Percentiles rank a stretch among this genome's conserved stretches.
Evolutionary conservation across 1,139 yeast genomes (phyloP).

Genomic region (Pichia sp.): DNA sequence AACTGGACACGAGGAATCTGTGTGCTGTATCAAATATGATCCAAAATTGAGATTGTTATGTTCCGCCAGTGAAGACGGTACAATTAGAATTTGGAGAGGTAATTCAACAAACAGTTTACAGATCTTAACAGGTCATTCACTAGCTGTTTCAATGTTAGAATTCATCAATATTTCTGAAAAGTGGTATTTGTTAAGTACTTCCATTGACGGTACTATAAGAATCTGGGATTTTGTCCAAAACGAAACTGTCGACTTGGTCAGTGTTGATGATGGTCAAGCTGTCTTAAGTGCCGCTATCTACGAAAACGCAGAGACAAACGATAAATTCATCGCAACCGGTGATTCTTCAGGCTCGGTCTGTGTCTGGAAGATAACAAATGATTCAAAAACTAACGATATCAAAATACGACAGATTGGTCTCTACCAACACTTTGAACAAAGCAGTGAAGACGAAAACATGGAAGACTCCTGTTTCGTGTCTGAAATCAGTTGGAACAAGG

Average conservation of each 20-base stretch:
- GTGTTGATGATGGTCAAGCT: conserved; percentile 46
- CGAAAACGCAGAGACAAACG: conserved; percentile 38
- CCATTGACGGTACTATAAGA: conserved; percentile 70
- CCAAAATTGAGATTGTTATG: conserved; percentile 52
- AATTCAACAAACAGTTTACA: conserved; percentile 48
- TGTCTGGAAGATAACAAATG: conserved; percentile 46
- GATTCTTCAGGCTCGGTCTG: conserved; percentile 58
- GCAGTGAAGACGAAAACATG: conserved; percentile 5
- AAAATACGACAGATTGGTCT: conserved; percentile 14
- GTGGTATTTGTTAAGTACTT: conserved; percentile 38
- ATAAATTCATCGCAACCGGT: conserved; percentile 52
- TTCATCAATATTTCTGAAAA: conserved; percentile 44
- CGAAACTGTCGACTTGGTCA: conserved; percentile 36
- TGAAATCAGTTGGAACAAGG: conserved; percentile 24
- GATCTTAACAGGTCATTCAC: conserved; percentile 48
- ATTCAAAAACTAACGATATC: background rate
- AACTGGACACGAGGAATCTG: conserved; percentile 64
- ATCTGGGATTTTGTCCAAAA: conserved; percentile 63
- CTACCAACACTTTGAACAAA: conserved; percentile 21
- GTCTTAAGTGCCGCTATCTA: conserved; percentile 50
- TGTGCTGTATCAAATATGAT: conserved; percentile 59
- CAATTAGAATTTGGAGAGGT: conserved; percentile 73
- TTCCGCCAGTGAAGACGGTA: conserved; percentile 75
- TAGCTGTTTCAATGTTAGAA: conserved; percentile 52
- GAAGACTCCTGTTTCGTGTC: conserved; percentile 13